A percentile compares a stretch with the other conserved stretches of the same genome.
Evolutionary conservation across 202 grass and related monocot genomes (phyloP).

Genomic region (Dendrocalamus latiflorus): DNA sequence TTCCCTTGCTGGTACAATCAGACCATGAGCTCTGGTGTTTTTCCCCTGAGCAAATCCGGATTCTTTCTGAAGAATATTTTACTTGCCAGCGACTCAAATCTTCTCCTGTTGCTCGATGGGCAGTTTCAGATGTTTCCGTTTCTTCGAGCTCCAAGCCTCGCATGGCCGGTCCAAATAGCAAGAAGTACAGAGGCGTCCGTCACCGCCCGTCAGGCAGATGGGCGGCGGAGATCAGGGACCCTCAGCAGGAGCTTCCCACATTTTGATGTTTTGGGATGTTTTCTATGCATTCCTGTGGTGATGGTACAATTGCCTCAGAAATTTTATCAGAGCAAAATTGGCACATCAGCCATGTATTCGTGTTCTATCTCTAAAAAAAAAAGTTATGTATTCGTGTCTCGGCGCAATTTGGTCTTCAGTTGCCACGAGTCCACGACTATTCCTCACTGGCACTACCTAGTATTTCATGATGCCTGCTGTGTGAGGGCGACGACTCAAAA

Average conservation of each 20-base stretch:
- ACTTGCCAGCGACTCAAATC: background rate
- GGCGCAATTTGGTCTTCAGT: background rate
- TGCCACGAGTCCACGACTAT: background rate
- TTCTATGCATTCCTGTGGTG: no score
- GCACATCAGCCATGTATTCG: no score
- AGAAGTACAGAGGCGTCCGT: conserved; percentile 38
- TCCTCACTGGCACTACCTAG: background rate
- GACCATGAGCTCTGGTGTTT: background rate
- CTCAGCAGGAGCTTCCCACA: background rate
- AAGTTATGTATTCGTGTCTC: no score
- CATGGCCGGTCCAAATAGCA: background rate
- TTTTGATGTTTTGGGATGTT: no score
- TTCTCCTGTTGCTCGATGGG: background rate
- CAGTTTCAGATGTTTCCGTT: background rate
- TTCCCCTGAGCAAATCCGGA: background rate
- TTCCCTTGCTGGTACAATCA: conserved; percentile 1
- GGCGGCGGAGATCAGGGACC: conserved; percentile 35
- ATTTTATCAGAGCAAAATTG: no score
- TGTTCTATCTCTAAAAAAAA: no score
- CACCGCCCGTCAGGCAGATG: conserved; percentile 1
- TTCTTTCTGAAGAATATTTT: background rate
- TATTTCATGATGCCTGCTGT: background rate
- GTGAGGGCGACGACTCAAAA: background rate
- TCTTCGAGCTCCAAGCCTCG: background rate
- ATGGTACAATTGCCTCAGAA: no score